phyloP scores from a whole-genome alignment of 2,329 filamentous ascomycete genomes.

The Talaromyces amestolkiae region DNA sequence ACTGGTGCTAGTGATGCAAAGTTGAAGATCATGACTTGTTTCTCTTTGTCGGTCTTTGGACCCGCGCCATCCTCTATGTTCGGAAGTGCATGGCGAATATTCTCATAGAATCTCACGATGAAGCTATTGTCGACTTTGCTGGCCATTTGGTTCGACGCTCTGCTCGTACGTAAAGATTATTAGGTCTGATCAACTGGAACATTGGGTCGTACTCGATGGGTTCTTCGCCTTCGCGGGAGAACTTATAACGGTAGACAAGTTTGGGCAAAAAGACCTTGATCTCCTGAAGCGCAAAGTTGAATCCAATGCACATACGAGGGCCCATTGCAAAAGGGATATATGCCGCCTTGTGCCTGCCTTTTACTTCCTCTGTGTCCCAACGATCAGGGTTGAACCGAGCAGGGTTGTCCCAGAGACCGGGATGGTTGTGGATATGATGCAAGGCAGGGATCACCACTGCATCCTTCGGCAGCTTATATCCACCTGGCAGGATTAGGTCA shows the following conservation, averaged over 20 bases:
- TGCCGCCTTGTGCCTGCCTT: constrained; percentile 50
- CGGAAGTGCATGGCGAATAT: too few relatives aligned
- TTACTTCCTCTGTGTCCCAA: constrained; percentile 57
- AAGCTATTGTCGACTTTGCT: too few relatives aligned
- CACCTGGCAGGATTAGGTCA: constrained; percentile 59
- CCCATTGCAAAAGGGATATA: constrained; percentile 62
- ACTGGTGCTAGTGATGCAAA: too few relatives aligned
- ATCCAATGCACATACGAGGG: constrained; percentile 59
- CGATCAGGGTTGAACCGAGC: constrained; percentile 58
- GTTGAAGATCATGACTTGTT: too few relatives aligned
- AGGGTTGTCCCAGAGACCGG: constrained; percentile 58
- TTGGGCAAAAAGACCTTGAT: constrained; percentile 57
- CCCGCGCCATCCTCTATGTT: too few relatives aligned
- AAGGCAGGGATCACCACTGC: constrained; percentile 54
- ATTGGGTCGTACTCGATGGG: constrained; percentile 58
- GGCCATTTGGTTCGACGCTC: constrained; percentile 53
- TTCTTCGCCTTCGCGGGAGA: constrained; percentile 49
- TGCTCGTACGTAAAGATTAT: constrained; percentile 54
- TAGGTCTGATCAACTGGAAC: constrained; percentile 58
- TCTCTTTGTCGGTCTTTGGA: too few relatives aligned
- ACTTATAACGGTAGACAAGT: constrained; percentile 59
- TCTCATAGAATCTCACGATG: too few relatives aligned
- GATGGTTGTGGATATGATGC: constrained; percentile 51
- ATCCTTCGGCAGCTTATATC: constrained; percentile 55
- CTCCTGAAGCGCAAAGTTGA: constrained; percentile 63